phyloP scores from a whole-genome alignment of 306 rosid genomes.

The Quercus ilex region DNA sequence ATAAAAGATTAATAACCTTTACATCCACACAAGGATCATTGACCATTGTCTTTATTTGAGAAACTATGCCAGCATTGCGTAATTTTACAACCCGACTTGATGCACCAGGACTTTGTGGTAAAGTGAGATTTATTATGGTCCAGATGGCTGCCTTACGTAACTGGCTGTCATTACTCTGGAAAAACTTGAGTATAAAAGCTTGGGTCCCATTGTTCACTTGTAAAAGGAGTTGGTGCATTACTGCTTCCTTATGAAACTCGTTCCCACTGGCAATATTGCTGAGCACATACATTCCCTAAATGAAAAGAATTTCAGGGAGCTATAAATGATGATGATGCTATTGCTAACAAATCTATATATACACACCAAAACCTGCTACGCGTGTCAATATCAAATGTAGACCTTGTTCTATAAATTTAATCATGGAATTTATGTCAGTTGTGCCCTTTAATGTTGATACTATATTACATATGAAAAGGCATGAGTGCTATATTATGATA shows the following conservation, averaged over 20 bases:
- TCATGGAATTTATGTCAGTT: not conserved
- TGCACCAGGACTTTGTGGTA: conserved; percentile 60
- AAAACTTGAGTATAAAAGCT: conserved; percentile 52
- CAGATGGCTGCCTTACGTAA: conserved; percentile 66
- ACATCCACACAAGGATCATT: conserved; percentile 74
- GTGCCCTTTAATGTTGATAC: not conserved
- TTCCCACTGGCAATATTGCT: conserved; percentile 76
- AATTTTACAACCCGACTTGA: conserved; percentile 46
- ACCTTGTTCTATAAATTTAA: not conserved
- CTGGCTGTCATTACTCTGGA: conserved; percentile 58
- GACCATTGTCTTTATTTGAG: conserved; percentile 71
- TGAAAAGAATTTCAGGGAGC: conserved; percentile 11
- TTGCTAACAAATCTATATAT: not conserved
- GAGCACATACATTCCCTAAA: conserved; percentile 78
- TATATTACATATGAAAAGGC: not conserved
- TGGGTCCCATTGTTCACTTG: conserved; percentile 40
- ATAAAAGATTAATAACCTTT: conserved; percentile 46
- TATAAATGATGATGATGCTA: not conserved
- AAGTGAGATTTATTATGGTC: conserved; percentile 67
- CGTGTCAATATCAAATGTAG: not conserved
- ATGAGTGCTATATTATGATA: not conserved
- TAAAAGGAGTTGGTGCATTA: conserved; percentile 59
- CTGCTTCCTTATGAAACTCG: conserved; percentile 77
- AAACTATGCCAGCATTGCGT: conserved; percentile 59
- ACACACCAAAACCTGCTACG: not conserved